A percentile compares a stretch with the other conserved stretches of the same genome.
Conservation (phyloP, 305 asterid genomes). For the Galium porrigens region DNA sequence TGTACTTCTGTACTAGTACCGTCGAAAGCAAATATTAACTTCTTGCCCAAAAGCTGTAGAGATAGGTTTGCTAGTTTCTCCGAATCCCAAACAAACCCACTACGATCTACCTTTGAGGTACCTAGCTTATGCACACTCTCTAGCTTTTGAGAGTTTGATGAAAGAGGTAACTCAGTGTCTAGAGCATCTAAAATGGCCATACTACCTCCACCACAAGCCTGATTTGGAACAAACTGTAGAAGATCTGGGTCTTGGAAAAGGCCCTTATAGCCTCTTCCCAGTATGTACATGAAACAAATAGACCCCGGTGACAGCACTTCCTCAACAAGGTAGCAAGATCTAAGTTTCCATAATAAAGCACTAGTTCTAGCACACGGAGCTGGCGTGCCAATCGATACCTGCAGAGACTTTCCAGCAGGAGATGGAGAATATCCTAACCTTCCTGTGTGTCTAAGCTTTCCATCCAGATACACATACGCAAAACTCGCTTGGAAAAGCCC, state of each 20-base stretch:
- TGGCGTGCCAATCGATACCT: slow-evolving; percentile 88
- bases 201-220: slow-evolving; percentile 98
- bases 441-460: slow-evolving; percentile 85
- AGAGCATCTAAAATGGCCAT: slow-evolving; percentile 97
- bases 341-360: slow-evolving; percentile 84
- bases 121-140: slow-evolving; percentile 66
- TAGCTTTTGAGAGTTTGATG: slow-evolving; percentile 53
- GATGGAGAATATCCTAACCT: slow-evolving; percentile 95
- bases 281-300: slow-evolving; percentile 88
- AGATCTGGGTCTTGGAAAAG: slow-evolving; percentile 84
- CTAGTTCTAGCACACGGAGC: slow-evolving; percentile 58
- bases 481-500: slow-evolving; percentile 94
- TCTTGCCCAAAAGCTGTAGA: slow-evolving; percentile 77
- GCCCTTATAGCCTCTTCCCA: slow-evolving; percentile 94
- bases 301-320: slow-evolving; percentile 97
- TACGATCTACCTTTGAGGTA: slow-evolving; percentile 58
- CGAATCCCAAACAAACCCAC: slow-evolving; percentile 95
- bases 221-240: slow-evolving; percentile 84
- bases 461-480: slow-evolving; percentile 86
- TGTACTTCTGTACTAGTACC: slow-evolving; percentile 83
- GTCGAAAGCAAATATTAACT: slow-evolving; percentile 91
- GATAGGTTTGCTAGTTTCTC: slow-evolving; percentile 78
- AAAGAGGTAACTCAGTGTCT: slow-evolving; percentile 57
- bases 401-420: slow-evolving; percentile 85
- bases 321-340: slow-evolving; percentile 92